Base-by-base conservation (phyloP, 768 basidiomycete species). In the Termitomyces sp. region DNA sequence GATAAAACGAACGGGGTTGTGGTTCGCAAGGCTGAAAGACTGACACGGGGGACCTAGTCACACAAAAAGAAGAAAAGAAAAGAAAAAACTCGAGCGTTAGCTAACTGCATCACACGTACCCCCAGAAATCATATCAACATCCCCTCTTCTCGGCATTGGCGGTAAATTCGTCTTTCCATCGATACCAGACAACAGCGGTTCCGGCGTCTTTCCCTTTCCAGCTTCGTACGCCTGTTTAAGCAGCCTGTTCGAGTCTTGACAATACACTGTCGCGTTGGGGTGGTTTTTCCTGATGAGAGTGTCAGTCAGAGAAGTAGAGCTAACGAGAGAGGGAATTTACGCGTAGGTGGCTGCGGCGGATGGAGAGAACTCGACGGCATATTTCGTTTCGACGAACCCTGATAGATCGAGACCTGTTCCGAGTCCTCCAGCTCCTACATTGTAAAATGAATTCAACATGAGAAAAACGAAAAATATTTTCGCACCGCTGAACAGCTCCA, bases 61-160 rank as follows among this genome's bases (percentile, higher is more conserved):
- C 28, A 28, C n/a, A 28, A 28, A 7, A 32, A 32, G 9, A 32
- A 32, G 5, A 32, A 32, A 9, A 32, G 9, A 32, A 30, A 32
- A 32, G 7, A 5, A 44, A n/a, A 49, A 58, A 26, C 5, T 43
- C n/a, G 12, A 10, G 5, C 19, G 3, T 10, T 8, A n/a, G 6
- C 14, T 17, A 22, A 24, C 21, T 1, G 17, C 26, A 32, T 9
- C 21, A 14, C 17, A 67, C 77, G 45, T 69, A 85, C 87, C 86
- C 56, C 88, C 87, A 66, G 77, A 87, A n/a, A 90, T 80, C 53
- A 90, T 79, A 59, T 88, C 85, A 2, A 88, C 78, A 14, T 82
- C 79, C 4, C 77, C 79, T 38, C 74, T 78, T 55, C 71, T 70
- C 7, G 88, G 88, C 75, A 90, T 76, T 0, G 67, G 63, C 68